Evolutionary conservation across 306 rosid species (phyloP).

Genomic region (Cucurbita maxima): DNA sequence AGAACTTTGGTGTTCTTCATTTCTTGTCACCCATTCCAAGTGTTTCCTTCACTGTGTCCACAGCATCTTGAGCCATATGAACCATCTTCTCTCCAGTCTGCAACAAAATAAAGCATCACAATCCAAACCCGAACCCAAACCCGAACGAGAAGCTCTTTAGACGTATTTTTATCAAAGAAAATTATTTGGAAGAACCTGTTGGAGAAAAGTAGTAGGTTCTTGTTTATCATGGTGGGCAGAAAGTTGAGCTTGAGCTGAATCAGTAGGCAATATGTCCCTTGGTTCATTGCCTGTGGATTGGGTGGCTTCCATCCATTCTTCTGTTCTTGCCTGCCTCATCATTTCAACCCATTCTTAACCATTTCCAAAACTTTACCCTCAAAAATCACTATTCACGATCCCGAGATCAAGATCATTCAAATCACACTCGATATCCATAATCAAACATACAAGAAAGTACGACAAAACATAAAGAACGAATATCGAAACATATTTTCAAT

Average conservation of each 20-base stretch:
- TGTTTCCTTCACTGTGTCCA: conserved; percentile 40
- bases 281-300: conserved; percentile 18
- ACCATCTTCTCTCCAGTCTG: conserved; percentile 45
- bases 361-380: neutral
- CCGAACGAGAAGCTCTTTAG: too few relatives aligned
- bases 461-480: too few relatives aligned
- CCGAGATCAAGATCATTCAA: too few relatives aligned
- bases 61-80: conserved; percentile 46
- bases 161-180: neutral
- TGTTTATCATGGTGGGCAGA: conserved; percentile 17
- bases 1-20: neutral
- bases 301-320: conserved; percentile 3
- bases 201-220: conserved; percentile 25
- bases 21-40: conserved; percentile 45
- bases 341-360: too few relatives aligned
- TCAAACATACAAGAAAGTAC: too few relatives aligned
- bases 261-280: conserved; percentile 9
- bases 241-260: conserved; percentile 10
- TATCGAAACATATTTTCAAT: too few relatives aligned
- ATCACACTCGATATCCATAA: too few relatives aligned
- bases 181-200: conserved; percentile 15
- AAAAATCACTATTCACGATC: neutral
- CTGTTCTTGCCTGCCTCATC: conserved; percentile 18
- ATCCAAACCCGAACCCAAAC: neutral
- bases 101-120: neutral